Base-by-base conservation (phyloP, 495 filamentous ascomycete species). In the Aspergillus incahuasiensis region DNA sequence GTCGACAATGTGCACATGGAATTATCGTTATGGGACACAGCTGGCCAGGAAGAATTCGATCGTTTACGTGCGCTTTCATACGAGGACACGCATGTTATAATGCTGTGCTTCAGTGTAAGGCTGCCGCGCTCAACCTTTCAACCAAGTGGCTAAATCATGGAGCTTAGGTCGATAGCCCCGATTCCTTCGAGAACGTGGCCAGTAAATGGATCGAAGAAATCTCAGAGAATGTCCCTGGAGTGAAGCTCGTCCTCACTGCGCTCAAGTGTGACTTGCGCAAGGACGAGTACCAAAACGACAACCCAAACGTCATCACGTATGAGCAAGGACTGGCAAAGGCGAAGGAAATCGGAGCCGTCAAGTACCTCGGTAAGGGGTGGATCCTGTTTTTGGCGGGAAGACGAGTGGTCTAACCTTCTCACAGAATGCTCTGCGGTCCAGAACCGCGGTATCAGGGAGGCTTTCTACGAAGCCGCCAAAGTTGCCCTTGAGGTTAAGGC, bases 31-130 rank as follows among this genome's bases (percentile, higher is more conserved):
- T 98, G 94, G 94, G 94, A 98, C 74, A 98, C 94, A 0, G 94
- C 94, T 25, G 94, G 94, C 15, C 94, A 98, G 76, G 94, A 98
- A 77, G 94, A 98, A 84, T 98, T 97, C 75, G 94, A 98, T 74
- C 88, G 94, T 18, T 78, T 98, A 68, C 88, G 94, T 61, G 91
- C 89, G 56, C 83, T 98, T 15, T 96, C 91, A 54, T 98, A 98
- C 76, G 95, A 95, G 64, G 92, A 98, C 64, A 98, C 94, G 28
- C 94, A 98, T 66, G 85, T 94, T 16, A 94, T 98, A 52, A 96
- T 98, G 88, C 89, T 98, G 48, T 98, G 94, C 76, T 98, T 96
- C 73, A 90, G 87, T 68, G 92, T 86, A 69, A 59, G 68, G 22
- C 6, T n/a, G n/a, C 43, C 20, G 35, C 18, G n/a, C 32, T 6